These are phyloP conservation scores for Diaporthe aspalathi DNA, from an alignment of 2,329 filamentous ascomycete species.

Conservation along the genomic window DNA sequence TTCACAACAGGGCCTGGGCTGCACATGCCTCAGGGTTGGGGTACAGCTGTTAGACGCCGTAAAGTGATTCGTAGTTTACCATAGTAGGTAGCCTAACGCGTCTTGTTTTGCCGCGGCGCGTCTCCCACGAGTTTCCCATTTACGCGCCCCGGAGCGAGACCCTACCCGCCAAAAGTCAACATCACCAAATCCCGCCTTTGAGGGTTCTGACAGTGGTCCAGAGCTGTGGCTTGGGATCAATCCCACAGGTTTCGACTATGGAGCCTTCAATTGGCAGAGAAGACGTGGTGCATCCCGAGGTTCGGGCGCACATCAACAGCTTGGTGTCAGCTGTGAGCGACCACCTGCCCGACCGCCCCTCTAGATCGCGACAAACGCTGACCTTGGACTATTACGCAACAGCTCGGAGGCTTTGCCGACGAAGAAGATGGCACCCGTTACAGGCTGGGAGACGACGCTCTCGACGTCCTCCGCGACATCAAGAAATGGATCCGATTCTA, in stretches of 20 bases:
- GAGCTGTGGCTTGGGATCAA: neutral
- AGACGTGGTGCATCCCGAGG: slow-evolving; percentile 81
- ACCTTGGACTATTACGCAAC: slow-evolving; percentile 40
- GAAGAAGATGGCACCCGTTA: slow-evolving; percentile 82
- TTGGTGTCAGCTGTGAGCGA: slow-evolving; percentile 87
- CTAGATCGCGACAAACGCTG: slow-evolving; percentile 39
- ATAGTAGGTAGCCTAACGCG: slow-evolving; percentile 34
- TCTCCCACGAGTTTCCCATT: slow-evolving; percentile 37
- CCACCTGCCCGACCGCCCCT: slow-evolving; percentile 2
- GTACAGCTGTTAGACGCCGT: too few relatives aligned
- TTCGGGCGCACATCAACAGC: slow-evolving; percentile 92
- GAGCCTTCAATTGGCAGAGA: slow-evolving; percentile 35
- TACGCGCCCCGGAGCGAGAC: slow-evolving; percentile 22
- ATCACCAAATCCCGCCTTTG: slow-evolving; percentile 6
- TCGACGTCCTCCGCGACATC: slow-evolving; percentile 91
- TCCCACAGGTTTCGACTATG: slow-evolving; percentile 34
- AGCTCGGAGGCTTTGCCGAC: slow-evolving; percentile 87
- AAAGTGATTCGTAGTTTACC: too few relatives aligned
- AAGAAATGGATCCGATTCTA: slow-evolving; percentile 96
- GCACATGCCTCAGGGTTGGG: slow-evolving; percentile 8
- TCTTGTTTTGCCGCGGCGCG: slow-evolving; percentile 34
- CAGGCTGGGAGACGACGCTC: slow-evolving; percentile 89
- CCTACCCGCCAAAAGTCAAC: slow-evolving; percentile 16
- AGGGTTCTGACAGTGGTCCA: slow-evolving; percentile 8
- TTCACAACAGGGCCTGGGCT: neutral